A percentile compares a stretch with the other conserved stretches of the same genome.
Evolutionary conservation across 139 green algal genomes (phyloP).

Genomic region (Spirogloea muscicola): DNA sequence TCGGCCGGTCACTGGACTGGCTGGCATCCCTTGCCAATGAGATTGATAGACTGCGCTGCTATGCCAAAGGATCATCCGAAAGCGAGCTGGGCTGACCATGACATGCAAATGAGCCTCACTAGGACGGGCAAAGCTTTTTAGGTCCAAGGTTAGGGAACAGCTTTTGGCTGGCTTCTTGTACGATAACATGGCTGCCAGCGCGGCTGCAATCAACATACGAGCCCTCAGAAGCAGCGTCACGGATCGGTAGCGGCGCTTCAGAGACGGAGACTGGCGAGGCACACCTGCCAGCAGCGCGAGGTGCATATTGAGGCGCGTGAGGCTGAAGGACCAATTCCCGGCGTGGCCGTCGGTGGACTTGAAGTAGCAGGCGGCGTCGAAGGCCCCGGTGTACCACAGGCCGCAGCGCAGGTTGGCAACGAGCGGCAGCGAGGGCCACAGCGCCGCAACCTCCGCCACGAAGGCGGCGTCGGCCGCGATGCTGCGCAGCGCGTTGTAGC

Average conservation of each 20-base stretch:
- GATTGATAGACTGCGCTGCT: too few species aligned
- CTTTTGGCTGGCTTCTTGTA: too few species aligned
- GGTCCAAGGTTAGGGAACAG: too few species aligned
- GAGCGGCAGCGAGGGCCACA: constrained; percentile 66
- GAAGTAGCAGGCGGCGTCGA: constrained; percentile 77
- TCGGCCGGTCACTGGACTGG: too few species aligned
- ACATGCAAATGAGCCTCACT: too few species aligned
- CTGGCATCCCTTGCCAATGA: too few species aligned
- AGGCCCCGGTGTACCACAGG: constrained; percentile 65
- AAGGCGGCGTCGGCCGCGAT: constrained; percentile 72
- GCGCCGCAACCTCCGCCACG: constrained; percentile 49
- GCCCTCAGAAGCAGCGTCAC: too few species aligned
- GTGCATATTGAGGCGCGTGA: constrained; percentile 79
- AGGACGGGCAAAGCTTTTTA: too few species aligned
- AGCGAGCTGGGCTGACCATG: too few species aligned
- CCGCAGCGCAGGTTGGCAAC: constrained; percentile 86
- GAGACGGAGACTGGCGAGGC: not conserved
- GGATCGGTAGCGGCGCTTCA: not conserved
- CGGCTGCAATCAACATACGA: too few species aligned
- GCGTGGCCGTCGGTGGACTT: constrained; percentile 92
- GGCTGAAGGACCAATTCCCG: constrained; percentile 81
- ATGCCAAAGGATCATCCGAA: too few species aligned
- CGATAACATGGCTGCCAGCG: too few species aligned
- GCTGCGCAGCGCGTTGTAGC: constrained; percentile 75
- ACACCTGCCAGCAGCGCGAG: constrained; percentile 55